Base-by-base conservation (phyloP, 2,329 filamentous ascomycete genomes). In the Claviceps monticola region DNA sequence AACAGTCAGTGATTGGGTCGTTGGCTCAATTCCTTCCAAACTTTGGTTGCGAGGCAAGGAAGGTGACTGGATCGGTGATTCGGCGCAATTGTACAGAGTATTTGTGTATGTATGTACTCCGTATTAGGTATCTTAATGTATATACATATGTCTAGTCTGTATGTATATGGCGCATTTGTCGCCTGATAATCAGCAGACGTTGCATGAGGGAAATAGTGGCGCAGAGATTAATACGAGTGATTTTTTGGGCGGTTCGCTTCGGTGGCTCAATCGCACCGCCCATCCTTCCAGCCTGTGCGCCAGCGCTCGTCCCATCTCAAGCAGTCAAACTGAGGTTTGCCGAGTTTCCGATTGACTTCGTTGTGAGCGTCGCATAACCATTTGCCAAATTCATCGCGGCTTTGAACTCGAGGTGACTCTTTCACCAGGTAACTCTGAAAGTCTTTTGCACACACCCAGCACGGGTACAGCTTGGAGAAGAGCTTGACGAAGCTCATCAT, bases 381-480 rank as follows among this genome's bases (percentile, higher is more conserved):
- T 54, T 73, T 73, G 23, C 86, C 87, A 66, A 93, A 88, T 59
- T 88, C 84, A 53, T 81, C 78, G 39, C 80, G 69, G 57, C 75
- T 78, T 41, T 68, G 71, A 8, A 78, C 71, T 55, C 67, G 66
- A 41, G 91, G 82, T 62, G 79, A 78, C 57, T 90, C 85, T 56
- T 77, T 76, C 56, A 73, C 74, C 72, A 97, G 83, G 76, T 91
- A 97, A 0, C 66, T 66, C 66, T 84, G 84, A 66, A 98, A 96
- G 64, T 97, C 91, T 55, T 91, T 85, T 37, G 90, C 93, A 68
- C 93, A 98, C 3, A 86, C 79, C 88, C 90, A 95, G 73, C 93
- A 98, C 4, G 93, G 93, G 64, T 98, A 98, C 19, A 97, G 69
- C 58, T 84, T 85, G 26, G 86, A 83, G 66, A 98, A 95, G 2